Evolutionary conservation across 2,329 filamentous ascomycete genomes (phyloP), one percentile per base, ranked within the genome.

Genomic region (Colletotrichum camelliae): DNA sequence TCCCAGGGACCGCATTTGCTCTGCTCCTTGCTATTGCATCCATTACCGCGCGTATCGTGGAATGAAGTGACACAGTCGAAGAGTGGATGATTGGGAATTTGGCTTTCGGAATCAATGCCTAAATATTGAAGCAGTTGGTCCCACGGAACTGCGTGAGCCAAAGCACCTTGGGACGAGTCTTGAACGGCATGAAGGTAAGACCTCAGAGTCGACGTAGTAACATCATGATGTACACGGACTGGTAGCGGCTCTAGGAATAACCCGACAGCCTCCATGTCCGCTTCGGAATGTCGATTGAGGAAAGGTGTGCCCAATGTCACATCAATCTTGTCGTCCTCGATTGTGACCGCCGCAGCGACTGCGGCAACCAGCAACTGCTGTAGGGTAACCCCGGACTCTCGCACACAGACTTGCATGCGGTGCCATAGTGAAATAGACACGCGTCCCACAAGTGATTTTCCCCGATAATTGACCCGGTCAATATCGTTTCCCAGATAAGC

Each of bases 121-220:
- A 82, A 60, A 43, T 79, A 77, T 8, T 77, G n/a, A 13, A 82
- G 75, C 33, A 84, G 80, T 35, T 80, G 76, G 33, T 81, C 13
- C 81, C 81, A 84, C 2, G 81, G 81, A 2, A 84, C 60, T 3
- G 78, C 81, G 43, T 82, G 79, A 5, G 81, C 76, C 4, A 84
- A 75, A 3, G 83, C 81, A 10, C 75, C 66, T 66, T 79, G 78
- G 16, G 77, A 79, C 3, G 78, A 79, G 8, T 24, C 7, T 58
- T 80, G 79, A 0, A 83, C 81, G 1, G 52, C 27, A 21, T 15
- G 43, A 33, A 71, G 29, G 27, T 60, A 65, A 37, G 67, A 35
- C 7, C 37, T 21, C n/a, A 60, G 35, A 33, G 35, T 55, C 27
- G 65, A 7, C 10, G 27, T 24, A 13, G 31, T n/a, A 31, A 9